Evolutionary conservation across 2,329 filamentous ascomycete species (phyloP).

Genomic region (Nothomitra cinnamomea): DNA sequence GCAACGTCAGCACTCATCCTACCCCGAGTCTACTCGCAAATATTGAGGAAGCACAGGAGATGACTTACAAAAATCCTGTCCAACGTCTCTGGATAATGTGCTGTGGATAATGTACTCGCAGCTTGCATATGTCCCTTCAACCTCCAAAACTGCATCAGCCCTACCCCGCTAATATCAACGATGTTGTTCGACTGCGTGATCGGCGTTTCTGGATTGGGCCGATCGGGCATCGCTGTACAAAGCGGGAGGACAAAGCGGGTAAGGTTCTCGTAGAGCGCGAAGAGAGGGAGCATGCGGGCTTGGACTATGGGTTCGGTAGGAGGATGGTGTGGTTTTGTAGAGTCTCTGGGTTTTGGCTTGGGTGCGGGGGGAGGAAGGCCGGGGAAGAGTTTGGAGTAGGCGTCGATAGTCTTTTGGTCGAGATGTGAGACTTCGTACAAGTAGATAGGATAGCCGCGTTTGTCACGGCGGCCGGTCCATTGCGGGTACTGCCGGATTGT

Average conservation of each 20-base stretch:
- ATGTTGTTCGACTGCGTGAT: slow-evolving; percentile 91
- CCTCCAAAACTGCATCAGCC: slow-evolving; percentile 91
- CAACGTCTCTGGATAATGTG: slow-evolving; percentile 87
- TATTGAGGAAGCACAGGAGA: too few species aligned
- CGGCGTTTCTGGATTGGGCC: slow-evolving; percentile 61
- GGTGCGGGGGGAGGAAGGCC: slow-evolving; percentile 25
- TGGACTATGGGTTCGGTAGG: slow-evolving; percentile 20
- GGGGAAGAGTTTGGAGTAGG: slow-evolving; percentile 48
- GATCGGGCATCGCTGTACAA: slow-evolving; percentile 56
- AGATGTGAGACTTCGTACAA: slow-evolving; percentile 75
- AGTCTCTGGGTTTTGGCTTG: slow-evolving; percentile 37
- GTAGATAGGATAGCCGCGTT: slow-evolving; percentile 80
- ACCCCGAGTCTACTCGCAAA: too few species aligned
- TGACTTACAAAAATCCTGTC: slow-evolving; percentile 48
- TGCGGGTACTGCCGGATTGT: slow-evolving; percentile 54
- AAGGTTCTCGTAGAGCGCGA: slow-evolving; percentile 86
- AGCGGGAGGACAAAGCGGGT: slow-evolving; percentile 75
- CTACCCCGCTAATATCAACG: slow-evolving; percentile 77
- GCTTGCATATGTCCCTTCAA: slow-evolving; percentile 88
- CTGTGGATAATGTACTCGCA: slow-evolving; percentile 72
- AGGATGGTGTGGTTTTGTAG: slow-evolving; percentile 15
- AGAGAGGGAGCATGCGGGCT: slow-evolving; percentile 65
- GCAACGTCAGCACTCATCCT: too few species aligned
- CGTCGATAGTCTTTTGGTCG: slow-evolving; percentile 62
- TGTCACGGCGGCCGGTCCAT: slow-evolving; percentile 85